Evolutionary conservation across 2,329 filamentous ascomycete species (phyloP).

Genomic region (Tolypocladium guangdongense): DNA sequence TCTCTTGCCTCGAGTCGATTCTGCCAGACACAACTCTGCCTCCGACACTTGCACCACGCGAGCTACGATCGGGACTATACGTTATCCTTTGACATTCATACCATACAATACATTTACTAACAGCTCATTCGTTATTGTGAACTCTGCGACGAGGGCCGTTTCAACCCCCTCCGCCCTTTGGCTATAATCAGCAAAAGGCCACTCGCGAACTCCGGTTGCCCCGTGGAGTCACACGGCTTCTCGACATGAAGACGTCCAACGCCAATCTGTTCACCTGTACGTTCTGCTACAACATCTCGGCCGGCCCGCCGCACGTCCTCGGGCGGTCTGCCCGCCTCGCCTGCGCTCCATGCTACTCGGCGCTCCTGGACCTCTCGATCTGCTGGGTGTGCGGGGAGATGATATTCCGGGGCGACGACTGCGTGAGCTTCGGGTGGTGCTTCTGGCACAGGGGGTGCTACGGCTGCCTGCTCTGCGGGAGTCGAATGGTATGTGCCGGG

Average conservation of each 20-base stretch:
- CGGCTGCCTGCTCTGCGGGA: constrained; percentile 43
- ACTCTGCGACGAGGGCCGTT: neutral
- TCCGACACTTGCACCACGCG: neutral
- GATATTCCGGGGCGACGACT: constrained; percentile 40
- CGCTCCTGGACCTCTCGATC: constrained; percentile 41
- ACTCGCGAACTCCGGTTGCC: no score
- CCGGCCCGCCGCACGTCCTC: constrained; percentile 26
- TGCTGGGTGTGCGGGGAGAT: constrained; percentile 48
- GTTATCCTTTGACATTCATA: neutral
- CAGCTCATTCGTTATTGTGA: neutral
- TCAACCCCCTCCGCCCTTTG: neutral
- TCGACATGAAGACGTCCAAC: neutral
- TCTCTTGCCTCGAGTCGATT: neutral
- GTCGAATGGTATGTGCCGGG: constrained; percentile 23
- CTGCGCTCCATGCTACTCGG: constrained; percentile 35
- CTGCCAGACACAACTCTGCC: neutral
- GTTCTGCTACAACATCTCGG: constrained; percentile 38
- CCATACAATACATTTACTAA: neutral
- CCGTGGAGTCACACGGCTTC: neutral
- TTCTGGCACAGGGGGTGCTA: constrained; percentile 49
- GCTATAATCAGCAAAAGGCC: neutral
- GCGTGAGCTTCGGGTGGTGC: constrained; percentile 48
- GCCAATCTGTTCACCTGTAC: constrained; percentile 36
- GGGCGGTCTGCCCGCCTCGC: constrained; percentile 36
- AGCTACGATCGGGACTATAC: neutral